These are phyloP conservation scores for Penicillium maclennaniae DNA, from an alignment of 495 filamentous ascomycete species.

Conservation along the genomic window DNA sequence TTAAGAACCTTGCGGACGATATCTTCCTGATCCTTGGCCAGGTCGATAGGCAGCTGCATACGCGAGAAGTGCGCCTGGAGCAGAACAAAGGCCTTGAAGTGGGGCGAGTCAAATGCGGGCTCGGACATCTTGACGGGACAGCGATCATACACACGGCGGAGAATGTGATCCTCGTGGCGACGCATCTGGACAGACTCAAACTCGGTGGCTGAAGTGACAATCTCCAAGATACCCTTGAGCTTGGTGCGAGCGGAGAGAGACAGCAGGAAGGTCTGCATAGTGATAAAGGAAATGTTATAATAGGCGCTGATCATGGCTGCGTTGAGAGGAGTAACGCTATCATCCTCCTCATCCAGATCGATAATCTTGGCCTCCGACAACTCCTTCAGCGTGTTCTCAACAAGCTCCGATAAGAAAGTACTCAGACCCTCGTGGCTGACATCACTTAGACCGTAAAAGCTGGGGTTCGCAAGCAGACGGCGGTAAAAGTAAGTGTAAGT, in stretches of 20 bases:
- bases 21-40: conserved; percentile 94
- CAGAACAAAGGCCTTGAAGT: conserved; percentile 96
- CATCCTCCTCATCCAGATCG: conserved; percentile 94
- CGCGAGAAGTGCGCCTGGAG: conserved; percentile 96
- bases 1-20: conserved; percentile 83
- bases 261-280: conserved; percentile 99
- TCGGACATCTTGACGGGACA: conserved; percentile 92
- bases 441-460: conserved; percentile 88
- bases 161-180: conserved; percentile 83
- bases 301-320: conserved; percentile 97
- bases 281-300: conserved; percentile 99
- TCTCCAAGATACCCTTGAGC: conserved; percentile 93
- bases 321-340: conserved; percentile 83
- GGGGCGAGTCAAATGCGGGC: conserved; percentile 82
- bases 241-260: conserved; percentile 85
- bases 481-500: conserved; percentile 99
- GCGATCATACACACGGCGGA: conserved; percentile 90
- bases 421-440: conserved; percentile 90
- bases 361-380: conserved; percentile 92
- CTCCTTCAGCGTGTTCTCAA: conserved; percentile 90
- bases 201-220: conserved; percentile 94
- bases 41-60: conserved; percentile 91
- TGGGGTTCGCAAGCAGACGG: conserved; percentile 92
- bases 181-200: conserved; percentile 95
- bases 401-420: conserved; percentile 90